Evolutionary conservation across 1,284 basidiomycete species (phyloP).

Genomic region (Ceratobasidium sp.): DNA sequence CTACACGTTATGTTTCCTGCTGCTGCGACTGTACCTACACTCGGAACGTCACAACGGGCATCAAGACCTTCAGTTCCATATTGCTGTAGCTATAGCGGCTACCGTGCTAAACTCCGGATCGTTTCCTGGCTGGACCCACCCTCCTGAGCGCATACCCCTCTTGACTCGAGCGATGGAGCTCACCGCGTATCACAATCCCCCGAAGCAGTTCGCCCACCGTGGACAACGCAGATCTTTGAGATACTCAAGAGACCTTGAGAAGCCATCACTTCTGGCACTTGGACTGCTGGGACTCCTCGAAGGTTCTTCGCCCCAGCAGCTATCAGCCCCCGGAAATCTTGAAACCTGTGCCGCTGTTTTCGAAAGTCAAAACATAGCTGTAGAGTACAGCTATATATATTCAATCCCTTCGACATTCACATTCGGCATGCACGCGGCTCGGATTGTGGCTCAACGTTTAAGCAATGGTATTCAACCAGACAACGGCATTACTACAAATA

Average conservation of each 20-base stretch:
- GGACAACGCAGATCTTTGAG: not conserved
- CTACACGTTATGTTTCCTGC: not conserved
- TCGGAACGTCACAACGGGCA: not conserved
- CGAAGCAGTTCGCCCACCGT: not conserved
- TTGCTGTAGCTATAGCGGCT: not conserved
- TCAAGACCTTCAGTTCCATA: not conserved
- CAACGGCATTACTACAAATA: no score
- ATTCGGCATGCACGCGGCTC: not conserved
- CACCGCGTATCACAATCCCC: not conserved
- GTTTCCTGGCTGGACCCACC: constrained; percentile 14
- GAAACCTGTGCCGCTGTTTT: not conserved
- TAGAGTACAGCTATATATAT: not conserved
- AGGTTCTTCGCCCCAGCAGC: not conserved
- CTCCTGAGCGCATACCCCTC: not conserved
- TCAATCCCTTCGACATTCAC: not conserved
- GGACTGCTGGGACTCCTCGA: not conserved
- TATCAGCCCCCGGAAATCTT: not conserved
- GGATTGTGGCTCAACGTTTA: not conserved
- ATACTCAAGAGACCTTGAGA: not conserved
- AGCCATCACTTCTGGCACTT: not conserved
- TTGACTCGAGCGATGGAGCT: not conserved
- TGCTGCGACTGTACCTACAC: not conserved
- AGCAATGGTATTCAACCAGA: not conserved
- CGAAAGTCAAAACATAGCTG: no score
- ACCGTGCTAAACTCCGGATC: not conserved